Evolutionary conservation across 768 basidiomycete genomes (phyloP).

Genomic region (Hygrophorus pudorinus): DNA sequence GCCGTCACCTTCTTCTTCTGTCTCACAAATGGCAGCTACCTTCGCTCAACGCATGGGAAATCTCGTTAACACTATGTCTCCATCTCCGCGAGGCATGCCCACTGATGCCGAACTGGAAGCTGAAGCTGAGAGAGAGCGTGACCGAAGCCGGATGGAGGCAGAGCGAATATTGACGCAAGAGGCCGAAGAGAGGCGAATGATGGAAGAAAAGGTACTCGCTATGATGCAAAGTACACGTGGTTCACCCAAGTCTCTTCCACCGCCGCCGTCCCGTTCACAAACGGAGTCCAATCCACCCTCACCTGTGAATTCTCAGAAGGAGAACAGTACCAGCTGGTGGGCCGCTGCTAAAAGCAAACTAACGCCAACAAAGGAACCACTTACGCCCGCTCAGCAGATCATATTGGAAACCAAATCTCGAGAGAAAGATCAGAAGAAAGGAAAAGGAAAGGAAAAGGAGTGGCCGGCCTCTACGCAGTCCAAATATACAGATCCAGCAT

Average conservation of each 20-base stretch:
- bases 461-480: conserved; percentile 46
- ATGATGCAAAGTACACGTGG: conserved; percentile 44
- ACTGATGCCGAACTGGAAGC: conserved; percentile 77
- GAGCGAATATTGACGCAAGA: conserved; percentile 67
- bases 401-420: conserved; percentile 63
- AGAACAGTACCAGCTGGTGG: conserved; percentile 57
- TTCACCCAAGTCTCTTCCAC: conserved; percentile 28
- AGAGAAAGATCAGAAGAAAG: conserved; percentile 47
- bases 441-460: conserved; percentile 45
- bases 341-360: conserved; percentile 61
- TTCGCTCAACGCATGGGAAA: conserved; percentile 68
- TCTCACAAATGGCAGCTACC: conserved; percentile 63
- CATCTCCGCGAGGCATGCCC: conserved; percentile 33
- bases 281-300: conserved; percentile 49
- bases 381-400: conserved; percentile 82
- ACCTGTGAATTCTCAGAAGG: conserved; percentile 56
- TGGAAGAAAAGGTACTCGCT: conserved; percentile 70
- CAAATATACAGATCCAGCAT: conserved; percentile 51
- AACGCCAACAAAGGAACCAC: conserved; percentile 65
- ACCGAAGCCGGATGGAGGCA: conserved; percentile 65
- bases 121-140: conserved; percentile 69
- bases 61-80: conserved; percentile 45
- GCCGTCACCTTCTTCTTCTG: conserved; percentile 59
- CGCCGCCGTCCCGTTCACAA: conserved; percentile 54
- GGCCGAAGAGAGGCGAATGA: conserved; percentile 52